Evolutionary conservation across 768 basidiomycete genomes (phyloP), one percentile per base, ranked within the genome.

Genomic region (Tulasnella sp.): DNA sequence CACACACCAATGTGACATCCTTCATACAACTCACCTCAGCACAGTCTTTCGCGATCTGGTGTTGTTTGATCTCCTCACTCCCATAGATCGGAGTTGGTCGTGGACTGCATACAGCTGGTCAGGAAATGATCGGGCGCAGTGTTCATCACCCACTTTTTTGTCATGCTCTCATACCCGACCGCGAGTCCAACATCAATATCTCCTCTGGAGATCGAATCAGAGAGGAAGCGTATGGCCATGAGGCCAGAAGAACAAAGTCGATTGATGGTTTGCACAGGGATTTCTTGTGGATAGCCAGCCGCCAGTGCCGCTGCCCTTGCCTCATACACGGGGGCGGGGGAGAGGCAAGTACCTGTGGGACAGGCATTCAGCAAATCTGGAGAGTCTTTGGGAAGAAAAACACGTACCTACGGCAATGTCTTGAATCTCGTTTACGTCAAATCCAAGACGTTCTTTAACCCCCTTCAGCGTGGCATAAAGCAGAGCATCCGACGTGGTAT

Each of bases 241-340:
- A 98, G 75, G 21, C 93, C 92, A 0, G 91, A 93, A 2, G 91
- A 87, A 69, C 94, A 99, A 49, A 98, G 77, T 57, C 94, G 76
- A 69, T 99, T 99, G 53, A 97, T 81, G 9, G 86, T 84, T 19
- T 86, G 86, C 61, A 97, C 77, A n/a, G 93, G 85, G 12, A 90
- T 83, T 61, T 82, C 73, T 54, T 83, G 76, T 2, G 92, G 94
- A 62, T 96, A 85, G 11, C 91, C 92, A 25, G 91, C 89, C 32
- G 86, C 81, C 39, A 94, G 75, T 4, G 87, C 86, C 27, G 91
- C 89, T 43, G 89, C 86, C 31, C 91, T 75, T 7, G 91, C 90
- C 40, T 87, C 73, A 67, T 84, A 92, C 59, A 82, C 75, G 21
- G 85, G 86, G 0, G 84, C 88, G 8, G 84, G 84, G 23, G 83